These are phyloP conservation scores for Wickerhamiella sorbophila DNA, from an alignment of 805 yeast genomes.

Conservation along the genomic window DNA sequence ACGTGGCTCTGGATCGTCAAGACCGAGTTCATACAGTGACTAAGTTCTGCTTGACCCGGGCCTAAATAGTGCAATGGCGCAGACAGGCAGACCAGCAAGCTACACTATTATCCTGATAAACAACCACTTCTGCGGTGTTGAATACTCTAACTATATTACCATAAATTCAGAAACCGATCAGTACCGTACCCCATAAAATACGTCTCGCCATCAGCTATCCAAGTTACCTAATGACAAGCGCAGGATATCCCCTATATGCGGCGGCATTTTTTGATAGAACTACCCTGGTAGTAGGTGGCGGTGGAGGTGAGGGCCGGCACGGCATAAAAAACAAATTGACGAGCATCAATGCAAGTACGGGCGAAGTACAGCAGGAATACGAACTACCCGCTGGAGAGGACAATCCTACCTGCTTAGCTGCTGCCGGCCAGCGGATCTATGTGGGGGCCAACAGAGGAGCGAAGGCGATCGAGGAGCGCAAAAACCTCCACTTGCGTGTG, in stretches of 20 bases:
- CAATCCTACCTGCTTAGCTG: conserved; percentile 74
- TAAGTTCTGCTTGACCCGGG: too few species aligned
- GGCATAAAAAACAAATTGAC: conserved; percentile 71
- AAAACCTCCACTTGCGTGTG: conserved; percentile 52
- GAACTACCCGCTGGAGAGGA: conserved; percentile 38
- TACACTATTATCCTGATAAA: too few species aligned
- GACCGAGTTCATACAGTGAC: conserved; percentile 13
- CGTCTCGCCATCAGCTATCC: too few species aligned
- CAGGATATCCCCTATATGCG: conserved; percentile 54
- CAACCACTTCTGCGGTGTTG: too few species aligned
- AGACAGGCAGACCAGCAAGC: too few species aligned
- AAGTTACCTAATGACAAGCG: conserved; percentile 13
- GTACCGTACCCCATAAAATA: too few species aligned
- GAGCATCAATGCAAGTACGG: conserved; percentile 8
- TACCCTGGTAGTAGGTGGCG: conserved; percentile 67
- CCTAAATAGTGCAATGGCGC: too few species aligned
- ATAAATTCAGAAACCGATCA: too few species aligned
- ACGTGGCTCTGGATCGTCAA: conserved; percentile 78
- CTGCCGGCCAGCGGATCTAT: conserved; percentile 36
- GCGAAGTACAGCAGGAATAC: conserved; percentile 9
- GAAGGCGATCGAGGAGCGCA: conserved; percentile 40
- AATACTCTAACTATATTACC: too few species aligned
- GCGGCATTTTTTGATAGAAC: conserved; percentile 51
- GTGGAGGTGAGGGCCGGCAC: conserved; percentile 89
- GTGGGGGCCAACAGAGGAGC: conserved; percentile 67